Evolutionary conservation across 495 filamentous ascomycete species (phyloP).

Genomic region (Lentithecium fluviatile): DNA sequence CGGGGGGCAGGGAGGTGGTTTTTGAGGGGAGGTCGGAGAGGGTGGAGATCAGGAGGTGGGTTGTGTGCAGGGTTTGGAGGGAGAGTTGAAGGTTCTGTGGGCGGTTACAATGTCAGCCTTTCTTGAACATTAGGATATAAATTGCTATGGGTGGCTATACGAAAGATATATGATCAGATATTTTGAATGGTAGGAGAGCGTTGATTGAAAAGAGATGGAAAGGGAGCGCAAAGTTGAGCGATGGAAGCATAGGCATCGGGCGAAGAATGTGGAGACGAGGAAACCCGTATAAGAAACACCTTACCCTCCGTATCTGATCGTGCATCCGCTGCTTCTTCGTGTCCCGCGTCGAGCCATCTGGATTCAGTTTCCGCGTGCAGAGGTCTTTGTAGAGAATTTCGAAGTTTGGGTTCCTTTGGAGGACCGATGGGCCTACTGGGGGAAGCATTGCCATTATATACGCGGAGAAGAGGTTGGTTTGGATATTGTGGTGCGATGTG

Average conservation of each 20-base stretch:
- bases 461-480: too few relatives aligned
- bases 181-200: not conserved
- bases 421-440: slow-evolving; percentile 36
- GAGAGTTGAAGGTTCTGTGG: slow-evolving; percentile 30
- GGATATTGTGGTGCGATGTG: too few relatives aligned
- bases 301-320: slow-evolving; percentile 36
- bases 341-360: slow-evolving; percentile 42
- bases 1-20: slow-evolving; percentile 19
- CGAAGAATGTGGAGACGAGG: not conserved
- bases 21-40: slow-evolving; percentile 32
- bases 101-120: not conserved
- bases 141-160: too few relatives aligned
- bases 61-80: not conserved
- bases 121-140: too few relatives aligned
- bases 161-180: too few relatives aligned
- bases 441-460: slow-evolving; percentile 38
- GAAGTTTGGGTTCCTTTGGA: slow-evolving; percentile 43
- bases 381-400: slow-evolving; percentile 43
- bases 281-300: not conserved
- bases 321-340: slow-evolving; percentile 38
- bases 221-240: not conserved
- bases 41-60: slow-evolving; percentile 23
- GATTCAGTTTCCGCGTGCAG: slow-evolving; percentile 38
- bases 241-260: not conserved
- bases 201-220: not conserved